Conservation (phyloP, 2,329 filamentous ascomycete species). For the Trichoderma pleuroti region DNA sequence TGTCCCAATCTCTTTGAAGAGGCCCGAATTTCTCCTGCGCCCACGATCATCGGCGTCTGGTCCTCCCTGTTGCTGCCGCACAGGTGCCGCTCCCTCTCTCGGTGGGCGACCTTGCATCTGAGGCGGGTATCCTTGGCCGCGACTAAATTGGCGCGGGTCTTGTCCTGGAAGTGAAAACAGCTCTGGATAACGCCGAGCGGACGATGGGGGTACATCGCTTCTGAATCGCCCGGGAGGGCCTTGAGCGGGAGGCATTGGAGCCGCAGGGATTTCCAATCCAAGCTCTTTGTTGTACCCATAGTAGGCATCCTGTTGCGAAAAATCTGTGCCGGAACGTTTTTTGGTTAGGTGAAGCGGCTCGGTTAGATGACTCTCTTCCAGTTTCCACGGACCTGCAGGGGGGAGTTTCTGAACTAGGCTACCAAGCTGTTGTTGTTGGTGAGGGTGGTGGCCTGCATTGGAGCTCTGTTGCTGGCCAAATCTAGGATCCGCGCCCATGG, state of each 20-base stretch:
- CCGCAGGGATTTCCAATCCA: conserved; percentile 30
- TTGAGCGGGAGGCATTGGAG: conserved; percentile 20
- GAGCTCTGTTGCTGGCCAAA: background rate
- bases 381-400: conserved; percentile 48
- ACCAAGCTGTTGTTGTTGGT: conserved; percentile 15
- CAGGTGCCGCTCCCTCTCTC: conserved; percentile 34
- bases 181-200: conserved; percentile 48
- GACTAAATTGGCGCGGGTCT: conserved; percentile 13
- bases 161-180: conserved; percentile 36
- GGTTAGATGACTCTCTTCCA: conserved; percentile 52
- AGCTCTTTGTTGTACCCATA: conserved; percentile 53
- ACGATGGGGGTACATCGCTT: conserved; percentile 47
- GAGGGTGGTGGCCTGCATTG: background rate
- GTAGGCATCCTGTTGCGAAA: conserved; percentile 31
- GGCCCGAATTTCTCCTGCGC: conserved; percentile 38
- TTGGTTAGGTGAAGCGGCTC: conserved; percentile 44
- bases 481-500: background rate
- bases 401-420: conserved; percentile 42
- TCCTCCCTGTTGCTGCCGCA: background rate
- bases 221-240: conserved; percentile 27
- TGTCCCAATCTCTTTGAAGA: conserved; percentile 52
- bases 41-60: conserved; percentile 35
- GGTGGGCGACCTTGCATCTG: conserved; percentile 12
- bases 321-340: conserved; percentile 33
- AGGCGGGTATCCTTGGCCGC: conserved; percentile 21